Evolutionary conservation across 208 protist species (phyloP).

Genomic region (Trypanosoma avium): DNA sequence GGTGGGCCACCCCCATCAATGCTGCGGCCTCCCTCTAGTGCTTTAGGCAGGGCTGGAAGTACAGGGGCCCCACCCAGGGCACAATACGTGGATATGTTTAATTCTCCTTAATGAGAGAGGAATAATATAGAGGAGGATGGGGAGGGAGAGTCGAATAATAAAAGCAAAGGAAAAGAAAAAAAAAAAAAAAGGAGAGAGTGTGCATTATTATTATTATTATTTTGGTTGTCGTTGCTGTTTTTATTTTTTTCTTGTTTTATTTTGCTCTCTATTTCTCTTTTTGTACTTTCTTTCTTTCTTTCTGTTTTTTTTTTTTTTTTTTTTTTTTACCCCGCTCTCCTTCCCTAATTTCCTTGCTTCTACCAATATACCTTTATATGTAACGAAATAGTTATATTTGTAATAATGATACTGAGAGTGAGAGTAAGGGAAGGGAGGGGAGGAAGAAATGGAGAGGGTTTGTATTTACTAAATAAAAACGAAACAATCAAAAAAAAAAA

Average conservation of each 20-base stretch:
- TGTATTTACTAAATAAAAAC: too few relatives aligned
- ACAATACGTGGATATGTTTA: constrained; percentile 88
- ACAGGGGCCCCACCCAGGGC: constrained; percentile 28
- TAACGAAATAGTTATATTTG: too few relatives aligned
- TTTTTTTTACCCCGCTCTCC: background rate
- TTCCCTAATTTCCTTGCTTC: background rate
- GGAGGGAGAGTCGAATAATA: background rate
- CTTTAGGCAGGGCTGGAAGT: constrained; percentile 3
- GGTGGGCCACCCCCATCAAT: constrained; percentile 7
- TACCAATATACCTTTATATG: background rate
- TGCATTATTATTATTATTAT: too few relatives aligned
- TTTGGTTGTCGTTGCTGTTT: background rate
- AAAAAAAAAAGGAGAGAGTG: too few relatives aligned
- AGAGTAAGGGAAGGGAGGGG: too few relatives aligned
- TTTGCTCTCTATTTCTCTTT: constrained; percentile 10
- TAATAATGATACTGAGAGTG: too few relatives aligned
- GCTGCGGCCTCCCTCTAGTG: constrained; percentile 11
- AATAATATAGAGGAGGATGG: constrained; percentile 1
- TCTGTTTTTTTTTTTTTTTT: constrained; percentile 10
- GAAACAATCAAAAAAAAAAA: too few relatives aligned
- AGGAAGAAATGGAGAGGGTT: too few relatives aligned
- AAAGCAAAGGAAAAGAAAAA: constrained; percentile 7
- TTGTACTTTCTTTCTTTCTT: constrained; percentile 10
- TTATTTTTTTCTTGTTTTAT: constrained; percentile 19
- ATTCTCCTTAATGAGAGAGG: constrained; percentile 18